Base-by-base conservation (phyloP, 2,329 filamentous ascomycete genomes). In the Aspergillus sclerotialis region DNA sequence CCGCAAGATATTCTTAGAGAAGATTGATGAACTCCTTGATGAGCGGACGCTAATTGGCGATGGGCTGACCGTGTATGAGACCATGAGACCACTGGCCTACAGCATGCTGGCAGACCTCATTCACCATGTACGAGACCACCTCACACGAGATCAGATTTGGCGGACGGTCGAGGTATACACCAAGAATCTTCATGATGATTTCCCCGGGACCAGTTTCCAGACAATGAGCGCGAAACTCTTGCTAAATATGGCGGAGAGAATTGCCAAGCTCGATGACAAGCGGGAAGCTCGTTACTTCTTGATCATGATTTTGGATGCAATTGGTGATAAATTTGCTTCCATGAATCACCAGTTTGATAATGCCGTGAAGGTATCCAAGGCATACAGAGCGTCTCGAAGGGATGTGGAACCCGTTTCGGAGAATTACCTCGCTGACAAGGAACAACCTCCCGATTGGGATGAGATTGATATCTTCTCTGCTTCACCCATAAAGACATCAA, bases 71-170 rank as follows among this genome's bases (percentile, higher is more conserved):
- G 92, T 96, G 0, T 93, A 96, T 55, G 90, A 98, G 63, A 94
- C 88, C 0, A 92, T 96, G 80, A 73, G 92, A 35, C 92, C 93
- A 8, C 65, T 99, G 30, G 92, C 92, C 0, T 99, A 96, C 49
- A 96, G 92, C 56, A 96, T 96, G 88, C 76, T 99, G 30, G 93
- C 92, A 3, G 92, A 99, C 63, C 70, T 99, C 16, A 96, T 99
- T 35, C 92, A 99, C 53, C 92, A 98, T 60, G 85, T 98, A 15
- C 78, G 92, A 37, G 92, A 96, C 41, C 80, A 81, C n/a, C 69
- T 99, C 14, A 80, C 76, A 14, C 84, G 87, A 7, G 83, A 90
- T 46, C 92, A 96, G 64, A 98, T 99, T 43, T 80, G 89, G 30
- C 85, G 89, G 55, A 96, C 93, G 0, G 88, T 98, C 7, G 86